Percentiles rank a stretch among this genome's conserved stretches.
phyloP scores from a whole-genome alignment of 306 rosid species.

The Begonia peltatifolia region DNA sequence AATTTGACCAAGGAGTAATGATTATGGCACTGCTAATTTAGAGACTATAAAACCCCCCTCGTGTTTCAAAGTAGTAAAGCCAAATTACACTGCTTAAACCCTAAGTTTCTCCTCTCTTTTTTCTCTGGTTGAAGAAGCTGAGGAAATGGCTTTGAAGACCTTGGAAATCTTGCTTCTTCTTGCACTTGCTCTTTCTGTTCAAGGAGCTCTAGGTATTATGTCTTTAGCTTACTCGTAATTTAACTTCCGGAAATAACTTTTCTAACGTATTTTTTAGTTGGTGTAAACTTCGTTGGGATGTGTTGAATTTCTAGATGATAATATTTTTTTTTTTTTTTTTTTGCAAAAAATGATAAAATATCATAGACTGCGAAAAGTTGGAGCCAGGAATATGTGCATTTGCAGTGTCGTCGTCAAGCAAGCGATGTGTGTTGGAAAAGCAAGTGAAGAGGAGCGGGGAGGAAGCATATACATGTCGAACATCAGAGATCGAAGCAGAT shows the following conservation, averaged over 20 bases:
- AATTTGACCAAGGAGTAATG: no score
- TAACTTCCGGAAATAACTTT: background rate
- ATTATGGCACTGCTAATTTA: no score
- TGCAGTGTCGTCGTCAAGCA: slow-evolving; percentile 45
- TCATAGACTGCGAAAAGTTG: slow-evolving; percentile 41
- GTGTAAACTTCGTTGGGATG: no score
- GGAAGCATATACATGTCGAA: slow-evolving; percentile 55
- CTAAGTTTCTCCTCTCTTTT: no score
- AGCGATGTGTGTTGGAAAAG: slow-evolving; percentile 72
- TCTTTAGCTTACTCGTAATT: background rate
- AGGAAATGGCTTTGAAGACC: slow-evolving; percentile 6
- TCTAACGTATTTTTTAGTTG: background rate
- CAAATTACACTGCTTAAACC: no score
- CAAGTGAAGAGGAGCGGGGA: slow-evolving; percentile 37
- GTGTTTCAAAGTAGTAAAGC: no score
- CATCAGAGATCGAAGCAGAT: slow-evolving; percentile 66
- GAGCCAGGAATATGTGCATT: slow-evolving; percentile 39
- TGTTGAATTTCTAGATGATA: no score
- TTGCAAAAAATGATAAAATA: slow-evolving; percentile 14
- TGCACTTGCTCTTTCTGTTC: slow-evolving; percentile 21
- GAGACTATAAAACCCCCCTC: no score
- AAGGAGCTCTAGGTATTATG: slow-evolving; percentile 32
- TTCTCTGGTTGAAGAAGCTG: no score
- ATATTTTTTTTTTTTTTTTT: no score
- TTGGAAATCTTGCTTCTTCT: slow-evolving; percentile 17